Evolutionary conservation across 345 rosid genomes (phyloP).

Genomic region (Brassica napus): Da-Ae NC_063435.1:1835501-1836000

Average conservation of each 20-base stretch:
- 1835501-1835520: background rate
- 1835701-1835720: background rate
- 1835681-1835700: too few species aligned
- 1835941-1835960: background rate
- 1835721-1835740: constrained; percentile 14
- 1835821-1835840: constrained; percentile 80
- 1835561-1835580: constrained; percentile 90
- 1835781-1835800: constrained; percentile 66
- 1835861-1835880: constrained; percentile 64
- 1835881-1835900: constrained; percentile 57
- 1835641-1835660: constrained; percentile 86
- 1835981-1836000: constrained; percentile 77
- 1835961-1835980: constrained; percentile 65
- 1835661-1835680: constrained; percentile 78
- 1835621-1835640: constrained; percentile 89
- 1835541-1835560: constrained; percentile 52
- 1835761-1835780: constrained; percentile 69
- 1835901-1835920: background rate
- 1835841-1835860: constrained; percentile 85
- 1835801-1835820: constrained; percentile 74
- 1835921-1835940: background rate
- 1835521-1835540: constrained; percentile 43
- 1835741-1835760: constrained; percentile 73
- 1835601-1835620: constrained; percentile 79
- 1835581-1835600: constrained; percentile 98